phyloP scores from a whole-genome alignment of 1,284 basidiomycete species.

The Termitomyces sp. region DNA sequence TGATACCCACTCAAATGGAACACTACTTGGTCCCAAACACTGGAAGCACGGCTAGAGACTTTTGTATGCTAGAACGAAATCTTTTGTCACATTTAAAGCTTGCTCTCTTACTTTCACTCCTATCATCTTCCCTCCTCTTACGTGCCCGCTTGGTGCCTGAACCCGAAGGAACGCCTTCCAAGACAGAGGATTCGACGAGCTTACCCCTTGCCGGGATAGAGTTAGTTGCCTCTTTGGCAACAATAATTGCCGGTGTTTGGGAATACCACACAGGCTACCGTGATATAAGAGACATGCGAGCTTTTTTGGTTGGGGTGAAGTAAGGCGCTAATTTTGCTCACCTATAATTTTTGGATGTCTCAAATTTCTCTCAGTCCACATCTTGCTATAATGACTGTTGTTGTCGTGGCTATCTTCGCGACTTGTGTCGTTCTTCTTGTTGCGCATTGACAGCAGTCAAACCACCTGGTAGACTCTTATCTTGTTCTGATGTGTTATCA shows the following conservation, averaged over 20 bases:
- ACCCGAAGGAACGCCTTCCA: constrained; percentile 19
- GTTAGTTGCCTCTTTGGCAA: constrained; percentile 45
- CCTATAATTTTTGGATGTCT: constrained; percentile 6
- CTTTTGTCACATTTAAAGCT: constrained; percentile 62
- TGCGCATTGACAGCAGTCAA: constrained; percentile 7
- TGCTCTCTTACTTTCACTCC: constrained; percentile 54
- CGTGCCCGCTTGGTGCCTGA: constrained; percentile 51
- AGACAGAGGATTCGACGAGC: constrained; percentile 18
- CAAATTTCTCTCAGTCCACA: constrained; percentile 39
- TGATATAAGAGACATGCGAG: constrained; percentile 50
- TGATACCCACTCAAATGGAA: constrained; percentile 2
- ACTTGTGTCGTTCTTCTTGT: constrained; percentile 46
- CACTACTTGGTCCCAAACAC: constrained; percentile 32
- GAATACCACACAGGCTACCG: constrained; percentile 56
- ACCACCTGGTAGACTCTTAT: neutral
- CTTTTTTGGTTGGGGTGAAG: constrained; percentile 57
- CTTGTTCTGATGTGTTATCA: neutral
- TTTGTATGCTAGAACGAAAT: constrained; percentile 72
- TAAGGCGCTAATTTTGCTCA: constrained; percentile 27
- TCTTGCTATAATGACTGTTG: constrained; percentile 42
- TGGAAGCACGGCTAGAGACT: constrained; percentile 59
- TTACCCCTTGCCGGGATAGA: constrained; percentile 39
- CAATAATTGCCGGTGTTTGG: constrained; percentile 53
- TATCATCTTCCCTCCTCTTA: constrained; percentile 60
- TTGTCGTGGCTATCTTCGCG: constrained; percentile 44